A percentile compares a stretch with the other conserved stretches of the same genome.
phyloP scores from a whole-genome alignment of 176 grass and related monocot genomes.

The Avena insularis region DNA sequence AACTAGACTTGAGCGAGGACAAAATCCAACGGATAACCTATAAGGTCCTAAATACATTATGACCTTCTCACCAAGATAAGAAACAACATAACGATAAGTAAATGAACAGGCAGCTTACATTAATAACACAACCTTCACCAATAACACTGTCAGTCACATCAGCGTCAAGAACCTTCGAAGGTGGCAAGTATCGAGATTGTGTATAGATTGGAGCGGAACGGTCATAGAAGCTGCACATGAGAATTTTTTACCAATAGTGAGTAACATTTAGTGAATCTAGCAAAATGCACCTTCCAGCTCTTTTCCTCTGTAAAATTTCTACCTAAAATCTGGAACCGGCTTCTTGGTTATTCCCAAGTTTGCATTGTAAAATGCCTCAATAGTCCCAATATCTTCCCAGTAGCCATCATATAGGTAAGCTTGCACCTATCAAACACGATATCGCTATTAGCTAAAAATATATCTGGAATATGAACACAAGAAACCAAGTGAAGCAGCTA shows the following conservation, averaged over 20 bases:
- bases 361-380: conserved; percentile 86
- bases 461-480: not conserved
- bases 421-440: conserved; percentile 74
- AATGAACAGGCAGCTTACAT: conserved; percentile 63
- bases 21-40: conserved; percentile 18
- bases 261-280: conserved; percentile 22
- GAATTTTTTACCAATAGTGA: conserved; percentile 38
- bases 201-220: conserved; percentile 93
- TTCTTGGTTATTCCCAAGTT: conserved; percentile 98
- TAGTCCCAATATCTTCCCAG: conserved; percentile 98
- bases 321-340: conserved; percentile 96
- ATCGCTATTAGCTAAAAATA: conserved; percentile 33
- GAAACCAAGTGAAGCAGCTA: not conserved
- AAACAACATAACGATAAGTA: not conserved
- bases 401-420: conserved; percentile 96
- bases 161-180: conserved; percentile 93
- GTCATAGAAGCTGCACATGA: conserved; percentile 80
- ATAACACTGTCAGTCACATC: conserved; percentile 95
- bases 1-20: not conserved
- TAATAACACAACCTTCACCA: conserved; percentile 95
- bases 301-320: conserved; percentile 19
- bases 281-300: not conserved
- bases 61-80: not conserved
- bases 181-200: conserved; percentile 87
- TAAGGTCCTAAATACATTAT: not conserved